Base-by-base conservation (phyloP, 768 basidiomycete genomes). In the Hysterangium stoloniferum region DNA sequence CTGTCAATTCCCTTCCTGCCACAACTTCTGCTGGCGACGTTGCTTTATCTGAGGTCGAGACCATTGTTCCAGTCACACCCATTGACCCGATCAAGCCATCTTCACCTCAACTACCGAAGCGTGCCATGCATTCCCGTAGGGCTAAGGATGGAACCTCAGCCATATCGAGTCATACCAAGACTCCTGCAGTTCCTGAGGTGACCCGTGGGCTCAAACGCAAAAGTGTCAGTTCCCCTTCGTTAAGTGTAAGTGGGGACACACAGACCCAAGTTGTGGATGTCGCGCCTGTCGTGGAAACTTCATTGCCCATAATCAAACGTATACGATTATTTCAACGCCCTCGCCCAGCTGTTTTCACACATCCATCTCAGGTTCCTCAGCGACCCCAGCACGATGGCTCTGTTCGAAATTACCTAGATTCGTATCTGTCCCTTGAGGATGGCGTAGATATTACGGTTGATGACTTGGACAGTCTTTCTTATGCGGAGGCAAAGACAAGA, bases 271-370 rank as follows among this genome's bases (percentile, higher is more conserved):
- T 15, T 22, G 37, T n/a, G 15, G 4, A 17, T 35, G 15, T 42
- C 27, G 2, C 36, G 15, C 19, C n/a, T 24, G 5, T 24, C 32
- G 47, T 56, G 58, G 54, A 59, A 56, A 32, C 20, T 29, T 29
- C 47, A 4, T 61, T 59, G 8, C 63, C 64, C n/a, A 66, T 67
- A 27, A 72, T 87, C 52, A 80, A 76, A 61, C 79, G 86, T 46
- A 71, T 88, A 78, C 74, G 57, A 70, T 85, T 51, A 74, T 86
- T 90, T 12, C 76, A 82, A 33, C 69, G 69, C 11, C 86, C 86
- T 6, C 73, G 75, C 1, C 79, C 78, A 2, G 60, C 68, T 1
- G 68, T 80, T 36, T 78, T 88, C 11, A 76, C 68, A 27, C 61
- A 83, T 62, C 90, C 85, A 0, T 62, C 61, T 11, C 92, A 96